Conservation (phyloP, 208 protist species). For the Trypanosoma boissoni region DNA sequence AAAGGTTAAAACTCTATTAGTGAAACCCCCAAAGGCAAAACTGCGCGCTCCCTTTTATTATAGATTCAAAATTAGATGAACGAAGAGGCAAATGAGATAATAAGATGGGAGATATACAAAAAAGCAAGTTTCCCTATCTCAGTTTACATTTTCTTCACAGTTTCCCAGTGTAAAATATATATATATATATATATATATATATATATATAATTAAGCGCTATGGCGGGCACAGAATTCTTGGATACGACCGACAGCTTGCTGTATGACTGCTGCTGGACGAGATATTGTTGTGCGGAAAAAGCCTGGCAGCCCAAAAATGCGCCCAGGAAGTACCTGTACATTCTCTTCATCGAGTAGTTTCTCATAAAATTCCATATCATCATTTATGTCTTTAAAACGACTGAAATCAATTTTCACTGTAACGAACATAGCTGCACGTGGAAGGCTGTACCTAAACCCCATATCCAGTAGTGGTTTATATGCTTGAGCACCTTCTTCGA, state of each 20-base stretch:
- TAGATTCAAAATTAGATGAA: no score
- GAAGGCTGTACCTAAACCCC: conserved; percentile 58
- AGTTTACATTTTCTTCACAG: no score
- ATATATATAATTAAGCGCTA: neutral
- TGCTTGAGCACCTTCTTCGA: conserved; percentile 57
- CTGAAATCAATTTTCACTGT: conserved; percentile 81
- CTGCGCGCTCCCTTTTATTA: no score
- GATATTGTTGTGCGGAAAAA: conserved; percentile 79
- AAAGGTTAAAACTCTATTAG: no score
- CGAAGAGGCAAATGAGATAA: no score
- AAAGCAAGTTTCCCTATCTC: no score
- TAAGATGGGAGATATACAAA: no score
- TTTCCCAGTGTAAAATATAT: neutral
- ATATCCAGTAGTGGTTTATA: conserved; percentile 16
- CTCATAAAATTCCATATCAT: conserved; percentile 72
- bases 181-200: no score
- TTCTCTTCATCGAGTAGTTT: conserved; percentile 58
- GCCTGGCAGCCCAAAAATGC: conserved; percentile 52
- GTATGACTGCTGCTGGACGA: conserved; percentile 45
- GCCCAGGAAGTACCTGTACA: conserved; percentile 66
- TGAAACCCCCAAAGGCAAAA: no score
- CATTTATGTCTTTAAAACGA: conserved; percentile 50
- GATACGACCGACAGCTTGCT: conserved; percentile 60
- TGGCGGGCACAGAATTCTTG: conserved; percentile 42
- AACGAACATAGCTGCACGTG: conserved; percentile 83